Percentiles rank a stretch among this genome's conserved stretches.
These are phyloP conservation scores for Alternaria burnsii DNA, from an alignment of 2,329 filamentous ascomycete genomes.

Conservation along the genomic window DNA sequence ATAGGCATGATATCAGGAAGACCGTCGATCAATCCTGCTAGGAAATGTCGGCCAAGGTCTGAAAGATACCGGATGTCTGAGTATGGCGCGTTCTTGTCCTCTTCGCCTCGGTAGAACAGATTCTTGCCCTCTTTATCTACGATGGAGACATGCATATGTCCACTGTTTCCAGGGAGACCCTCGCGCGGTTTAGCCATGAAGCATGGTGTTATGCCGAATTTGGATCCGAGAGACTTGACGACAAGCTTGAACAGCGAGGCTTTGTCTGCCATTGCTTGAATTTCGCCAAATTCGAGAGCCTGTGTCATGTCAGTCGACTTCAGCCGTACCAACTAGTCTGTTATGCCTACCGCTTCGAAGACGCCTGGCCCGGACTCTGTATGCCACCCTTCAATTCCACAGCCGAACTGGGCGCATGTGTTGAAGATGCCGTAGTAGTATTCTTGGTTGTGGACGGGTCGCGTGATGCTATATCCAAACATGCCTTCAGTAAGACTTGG, in stretches of 20 bases:
- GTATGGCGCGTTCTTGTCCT: slow-evolving; percentile 70
- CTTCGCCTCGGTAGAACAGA: slow-evolving; percentile 76
- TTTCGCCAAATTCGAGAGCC: slow-evolving; percentile 88
- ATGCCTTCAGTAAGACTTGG: slow-evolving; percentile 89
- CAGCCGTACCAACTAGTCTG: neutral
- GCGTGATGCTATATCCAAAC: slow-evolving; percentile 92
- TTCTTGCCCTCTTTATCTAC: slow-evolving; percentile 84
- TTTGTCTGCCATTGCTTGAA: slow-evolving; percentile 88
- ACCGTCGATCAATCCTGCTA: slow-evolving; percentile 87
- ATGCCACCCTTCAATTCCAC: slow-evolving; percentile 92
- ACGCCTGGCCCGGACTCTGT: slow-evolving; percentile 94
- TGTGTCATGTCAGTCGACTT: slow-evolving; percentile 56
- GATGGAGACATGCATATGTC: slow-evolving; percentile 93
- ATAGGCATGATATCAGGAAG: slow-evolving; percentile 96
- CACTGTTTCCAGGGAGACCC: slow-evolving; percentile 91
- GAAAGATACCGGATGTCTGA: slow-evolving; percentile 77
- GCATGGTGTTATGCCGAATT: slow-evolving; percentile 91
- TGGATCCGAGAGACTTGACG: slow-evolving; percentile 86
- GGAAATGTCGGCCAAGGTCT: slow-evolving; percentile 89
- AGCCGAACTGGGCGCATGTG: slow-evolving; percentile 77
- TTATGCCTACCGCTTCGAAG: slow-evolving; percentile 78
- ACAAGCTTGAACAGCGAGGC: slow-evolving; percentile 94
- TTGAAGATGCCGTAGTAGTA: slow-evolving; percentile 92
- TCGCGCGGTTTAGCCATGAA: slow-evolving; percentile 98
- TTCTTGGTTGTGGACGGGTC: slow-evolving; percentile 87